A percentile compares a stretch with the other conserved stretches of the same genome.
Conservation (phyloP, 305 asterid genomes). For the Solanum chacoense region DNA sequence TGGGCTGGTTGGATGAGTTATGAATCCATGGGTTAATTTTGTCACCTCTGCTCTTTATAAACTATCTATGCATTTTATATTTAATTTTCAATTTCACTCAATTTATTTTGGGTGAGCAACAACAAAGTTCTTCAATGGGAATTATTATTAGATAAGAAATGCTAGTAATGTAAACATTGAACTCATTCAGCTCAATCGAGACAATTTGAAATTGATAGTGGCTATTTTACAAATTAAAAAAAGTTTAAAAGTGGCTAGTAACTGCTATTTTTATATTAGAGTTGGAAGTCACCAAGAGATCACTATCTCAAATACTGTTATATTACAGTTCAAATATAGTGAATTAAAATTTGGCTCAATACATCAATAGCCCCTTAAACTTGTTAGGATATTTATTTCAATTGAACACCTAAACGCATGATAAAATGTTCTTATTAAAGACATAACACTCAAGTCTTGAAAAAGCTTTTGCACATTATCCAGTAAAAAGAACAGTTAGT, state of each 20-base stretch:
- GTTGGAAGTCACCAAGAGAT: neutral
- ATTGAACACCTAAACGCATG: neutral
- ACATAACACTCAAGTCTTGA: neutral
- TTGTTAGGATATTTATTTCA: neutral
- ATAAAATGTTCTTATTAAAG: neutral
- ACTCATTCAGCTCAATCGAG: neutral
- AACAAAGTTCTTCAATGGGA: neutral
- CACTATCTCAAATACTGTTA: neutral
- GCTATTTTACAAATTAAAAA: neutral
- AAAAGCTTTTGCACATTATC: neutral
- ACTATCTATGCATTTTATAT: neutral
- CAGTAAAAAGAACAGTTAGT: neutral
- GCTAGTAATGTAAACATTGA: neutral
- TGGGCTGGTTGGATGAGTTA: neutral
- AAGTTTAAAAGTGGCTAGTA: neutral
- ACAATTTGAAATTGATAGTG: neutral
- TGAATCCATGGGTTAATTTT: neutral
- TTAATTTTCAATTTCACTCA: no score
- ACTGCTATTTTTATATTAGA: neutral
- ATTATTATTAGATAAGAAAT: neutral
- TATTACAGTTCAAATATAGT: neutral
- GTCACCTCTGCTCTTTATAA: neutral
- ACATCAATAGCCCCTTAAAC: neutral
- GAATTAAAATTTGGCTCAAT: neutral
- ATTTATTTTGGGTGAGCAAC: neutral